Conservation (phyloP, 2,329 filamentous ascomycete species). For the Talaromyces sp. region DNA sequence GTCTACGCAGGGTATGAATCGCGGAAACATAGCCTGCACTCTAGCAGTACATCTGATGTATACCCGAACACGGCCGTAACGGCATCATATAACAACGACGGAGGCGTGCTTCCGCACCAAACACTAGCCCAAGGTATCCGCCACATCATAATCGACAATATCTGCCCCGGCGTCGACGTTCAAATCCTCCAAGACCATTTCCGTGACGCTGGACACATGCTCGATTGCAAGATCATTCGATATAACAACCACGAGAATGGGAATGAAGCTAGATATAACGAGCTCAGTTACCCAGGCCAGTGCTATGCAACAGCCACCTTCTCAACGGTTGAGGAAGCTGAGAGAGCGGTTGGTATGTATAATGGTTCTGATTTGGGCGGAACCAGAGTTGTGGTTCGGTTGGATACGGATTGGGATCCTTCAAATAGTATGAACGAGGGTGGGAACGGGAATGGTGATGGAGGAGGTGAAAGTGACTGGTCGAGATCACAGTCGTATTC, state of each 20-base stretch:
- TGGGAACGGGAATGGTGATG: background rate
- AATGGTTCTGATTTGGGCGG: slow-evolving; percentile 36
- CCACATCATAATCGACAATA: slow-evolving; percentile 27
- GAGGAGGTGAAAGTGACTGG: slow-evolving; percentile 1
- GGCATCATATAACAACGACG: background rate
- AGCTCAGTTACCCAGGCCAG: slow-evolving; percentile 6
- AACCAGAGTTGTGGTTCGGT: slow-evolving; percentile 32
- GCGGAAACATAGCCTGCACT: background rate
- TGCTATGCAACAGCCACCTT: slow-evolving; percentile 31
- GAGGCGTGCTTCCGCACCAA: background rate
- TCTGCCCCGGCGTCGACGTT: slow-evolving; percentile 29
- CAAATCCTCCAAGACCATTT: slow-evolving; percentile 31
- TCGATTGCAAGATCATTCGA: slow-evolving; percentile 31
- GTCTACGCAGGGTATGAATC: background rate
- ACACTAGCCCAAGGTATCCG: background rate
- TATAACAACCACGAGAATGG: slow-evolving; percentile 21
- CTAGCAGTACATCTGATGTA: background rate
- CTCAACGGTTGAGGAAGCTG: slow-evolving; percentile 32
- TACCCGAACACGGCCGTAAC: background rate
- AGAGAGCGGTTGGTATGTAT: slow-evolving; percentile 31
- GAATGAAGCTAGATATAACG: background rate
- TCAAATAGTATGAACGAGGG: background rate
- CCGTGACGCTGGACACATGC: slow-evolving; percentile 29
- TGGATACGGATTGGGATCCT: slow-evolving; percentile 25
- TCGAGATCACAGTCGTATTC: slow-evolving; percentile 8